Base-by-base conservation (phyloP, 805 yeast genomes). In the Yarrowia yakushimensis region DNA sequence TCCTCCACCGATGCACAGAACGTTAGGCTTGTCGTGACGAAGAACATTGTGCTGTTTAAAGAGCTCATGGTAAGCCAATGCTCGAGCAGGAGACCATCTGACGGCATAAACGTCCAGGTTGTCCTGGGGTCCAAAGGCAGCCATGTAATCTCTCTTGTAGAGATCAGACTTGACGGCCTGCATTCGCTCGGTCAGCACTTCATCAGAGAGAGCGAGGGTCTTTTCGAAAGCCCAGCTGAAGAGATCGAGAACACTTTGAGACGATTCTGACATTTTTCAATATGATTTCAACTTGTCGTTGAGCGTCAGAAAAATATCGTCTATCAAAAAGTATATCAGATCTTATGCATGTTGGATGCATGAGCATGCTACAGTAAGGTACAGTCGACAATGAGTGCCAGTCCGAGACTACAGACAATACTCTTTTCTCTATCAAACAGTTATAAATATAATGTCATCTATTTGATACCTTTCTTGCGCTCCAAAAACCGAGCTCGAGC, bases 31-130 rank as follows among this genome's bases (percentile, higher is more conserved):
- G 3, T 75, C 20, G 17, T 27, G 33, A 11, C 34, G 23, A 31
- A 37, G 46, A 18, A 41, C 28, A 4, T 33, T 10, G 13, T 50
- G 63, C 13, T 81, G 76, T 1, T 83, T 77, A 67, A 90, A 85
- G 22, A 90, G 77, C 1, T 90, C 82, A 1, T 87, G 73, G 70
- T 90, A 90, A 0, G 90, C 85, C 48, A 89, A 76, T 0, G 96
- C 85, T 63, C 97, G 76, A 0, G 94, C 83, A 0, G 97, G 92
- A 0, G 94, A 81, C 97, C 97, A 90, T 67, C 97, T 76, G 20
- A 86, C 82, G 18, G 85, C 88, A 69, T 90, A 90, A 0, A 96
- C 96, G 65, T 80, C 81, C 60, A 96, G 77, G 67, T 87, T 85
- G 48, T 77, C 79, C 59, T 81, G 85, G 57, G 76, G 74, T 62